These are phyloP conservation scores for Fusarium stilboides DNA, from an alignment of 2,329 filamentous ascomycete genomes.

Conservation along the genomic window DNA sequence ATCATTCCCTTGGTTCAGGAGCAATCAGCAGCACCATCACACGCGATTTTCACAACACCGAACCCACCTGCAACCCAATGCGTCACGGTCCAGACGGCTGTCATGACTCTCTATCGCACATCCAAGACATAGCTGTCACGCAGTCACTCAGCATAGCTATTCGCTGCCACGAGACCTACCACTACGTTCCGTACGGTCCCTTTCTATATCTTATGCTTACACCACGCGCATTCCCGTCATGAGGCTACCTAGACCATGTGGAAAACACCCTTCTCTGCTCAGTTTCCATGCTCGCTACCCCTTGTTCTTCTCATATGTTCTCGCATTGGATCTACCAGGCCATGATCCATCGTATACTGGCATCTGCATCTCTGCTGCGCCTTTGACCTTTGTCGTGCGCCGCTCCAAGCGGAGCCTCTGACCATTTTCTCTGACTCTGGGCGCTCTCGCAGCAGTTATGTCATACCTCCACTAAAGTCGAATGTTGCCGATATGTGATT, in stretches of 20 bases:
- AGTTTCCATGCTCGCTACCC: conserved; percentile 9
- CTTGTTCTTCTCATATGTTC: conserved; percentile 11
- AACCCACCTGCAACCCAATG: conserved; percentile 34
- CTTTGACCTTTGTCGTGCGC: conserved; percentile 40
- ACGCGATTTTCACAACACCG: conserved; percentile 30
- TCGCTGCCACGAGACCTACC: conserved; percentile 47
- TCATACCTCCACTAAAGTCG: conserved; percentile 49
- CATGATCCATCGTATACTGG: conserved; percentile 41
- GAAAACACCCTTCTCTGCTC: conserved; percentile 17
- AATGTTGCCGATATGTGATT: conserved; percentile 44
- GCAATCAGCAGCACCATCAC: conserved; percentile 30
- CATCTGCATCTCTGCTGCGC: conserved; percentile 41
- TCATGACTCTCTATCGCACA: conserved; percentile 38
- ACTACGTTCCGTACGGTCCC: conserved; percentile 36
- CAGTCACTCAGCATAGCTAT: conserved; percentile 47
- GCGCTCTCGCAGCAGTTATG: conserved; percentile 44
- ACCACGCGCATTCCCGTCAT: conserved; percentile 44
- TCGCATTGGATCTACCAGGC: conserved; percentile 28
- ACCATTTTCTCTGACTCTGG: conserved; percentile 31
- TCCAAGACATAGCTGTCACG: conserved; percentile 50
- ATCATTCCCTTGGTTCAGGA: conserved; percentile 38
- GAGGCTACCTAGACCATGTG: conserved; percentile 37
- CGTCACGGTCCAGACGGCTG: conserved; percentile 36
- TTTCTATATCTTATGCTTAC: conserved; percentile 34
- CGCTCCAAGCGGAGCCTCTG: conserved; percentile 42